Evolutionary conservation across 495 filamentous ascomycete species (phyloP).

Genomic region (Trichoderma asperelloides): DNA sequence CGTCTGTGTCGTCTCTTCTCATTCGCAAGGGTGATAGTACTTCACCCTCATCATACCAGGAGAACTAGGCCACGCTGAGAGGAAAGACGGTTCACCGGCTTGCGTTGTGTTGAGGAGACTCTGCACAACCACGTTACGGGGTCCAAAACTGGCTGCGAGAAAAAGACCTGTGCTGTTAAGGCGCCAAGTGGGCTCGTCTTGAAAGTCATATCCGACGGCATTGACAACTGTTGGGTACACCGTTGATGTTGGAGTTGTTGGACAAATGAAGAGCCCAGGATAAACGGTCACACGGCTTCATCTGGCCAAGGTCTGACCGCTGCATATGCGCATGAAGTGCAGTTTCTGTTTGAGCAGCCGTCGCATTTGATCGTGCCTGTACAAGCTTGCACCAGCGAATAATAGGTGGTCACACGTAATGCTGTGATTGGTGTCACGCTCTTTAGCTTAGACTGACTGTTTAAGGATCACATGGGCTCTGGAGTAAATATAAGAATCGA

Average conservation of each 20-base stretch:
- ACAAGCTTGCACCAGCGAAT: not conserved
- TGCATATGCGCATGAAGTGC: not conserved
- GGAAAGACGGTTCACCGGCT: too few relatives aligned
- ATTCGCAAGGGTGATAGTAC: too few relatives aligned
- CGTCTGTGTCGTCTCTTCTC: too few relatives aligned
- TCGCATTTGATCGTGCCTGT: not conserved
- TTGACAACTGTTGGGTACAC: not conserved
- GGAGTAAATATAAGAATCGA: not conserved
- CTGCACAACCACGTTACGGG: too few relatives aligned
- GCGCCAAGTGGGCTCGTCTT: not conserved
- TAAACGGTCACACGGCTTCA: not conserved
- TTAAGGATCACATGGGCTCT: not conserved
- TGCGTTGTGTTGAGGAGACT: too few relatives aligned
- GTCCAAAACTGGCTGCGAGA: not conserved
- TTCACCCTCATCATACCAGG: too few relatives aligned
- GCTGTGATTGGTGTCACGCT: not conserved
- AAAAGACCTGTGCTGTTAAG: not conserved
- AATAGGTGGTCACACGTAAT: not conserved
- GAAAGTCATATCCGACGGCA: not conserved
- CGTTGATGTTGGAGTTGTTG: not conserved
- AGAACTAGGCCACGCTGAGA: too few relatives aligned
- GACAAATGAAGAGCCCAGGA: not conserved
- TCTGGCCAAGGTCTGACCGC: not conserved
- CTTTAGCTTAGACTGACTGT: not conserved
- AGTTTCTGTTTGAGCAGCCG: not conserved